These are phyloP conservation scores for Russula earlei DNA, from an alignment of 768 basidiomycete species.

Conservation along the genomic window DNA sequence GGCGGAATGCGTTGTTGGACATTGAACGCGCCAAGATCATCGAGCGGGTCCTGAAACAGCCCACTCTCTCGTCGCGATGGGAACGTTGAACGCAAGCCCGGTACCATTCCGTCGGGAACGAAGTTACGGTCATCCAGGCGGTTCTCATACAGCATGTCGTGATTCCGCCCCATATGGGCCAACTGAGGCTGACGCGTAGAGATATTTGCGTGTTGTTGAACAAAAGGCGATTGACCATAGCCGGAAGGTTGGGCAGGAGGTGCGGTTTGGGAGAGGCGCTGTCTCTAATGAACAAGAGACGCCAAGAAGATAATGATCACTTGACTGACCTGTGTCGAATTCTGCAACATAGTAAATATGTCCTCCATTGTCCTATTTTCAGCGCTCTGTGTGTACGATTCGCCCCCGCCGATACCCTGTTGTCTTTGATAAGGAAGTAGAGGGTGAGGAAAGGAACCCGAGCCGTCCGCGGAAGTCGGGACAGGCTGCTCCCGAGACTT, in stretches of 20 bases:
- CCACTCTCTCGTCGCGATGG: conserved; percentile 51
- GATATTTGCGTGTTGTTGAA: conserved; percentile 25
- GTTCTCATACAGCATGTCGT: conserved; percentile 65
- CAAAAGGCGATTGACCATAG: conserved; percentile 22
- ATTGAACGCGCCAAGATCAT: conserved; percentile 55
- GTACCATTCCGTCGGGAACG: conserved; percentile 78
- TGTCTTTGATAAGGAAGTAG: conserved; percentile 32
- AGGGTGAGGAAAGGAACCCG: conserved; percentile 36
- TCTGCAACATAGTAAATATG: conserved; percentile 72
- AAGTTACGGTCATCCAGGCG: conserved; percentile 69
- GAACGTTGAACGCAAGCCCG: conserved; percentile 62
- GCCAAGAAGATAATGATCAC: background rate
- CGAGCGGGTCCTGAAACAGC: conserved; percentile 46
- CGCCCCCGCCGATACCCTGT: conserved; percentile 36
- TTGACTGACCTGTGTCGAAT: conserved; percentile 56
- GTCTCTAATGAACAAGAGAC: conserved; percentile 8
- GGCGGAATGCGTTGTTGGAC: conserved; percentile 43
- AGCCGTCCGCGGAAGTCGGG: conserved; percentile 28
- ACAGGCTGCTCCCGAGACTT: conserved; percentile 43
- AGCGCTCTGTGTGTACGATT: conserved; percentile 29
- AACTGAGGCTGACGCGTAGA: conserved; percentile 30
- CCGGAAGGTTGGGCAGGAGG: conserved; percentile 21
- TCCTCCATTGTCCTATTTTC: conserved; percentile 67
- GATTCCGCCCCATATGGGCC: conserved; percentile 36
- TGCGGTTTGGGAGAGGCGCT: conserved; percentile 15